Conservation (phyloP, 306 rosid species). For the Castanea mollissima region DNA sequence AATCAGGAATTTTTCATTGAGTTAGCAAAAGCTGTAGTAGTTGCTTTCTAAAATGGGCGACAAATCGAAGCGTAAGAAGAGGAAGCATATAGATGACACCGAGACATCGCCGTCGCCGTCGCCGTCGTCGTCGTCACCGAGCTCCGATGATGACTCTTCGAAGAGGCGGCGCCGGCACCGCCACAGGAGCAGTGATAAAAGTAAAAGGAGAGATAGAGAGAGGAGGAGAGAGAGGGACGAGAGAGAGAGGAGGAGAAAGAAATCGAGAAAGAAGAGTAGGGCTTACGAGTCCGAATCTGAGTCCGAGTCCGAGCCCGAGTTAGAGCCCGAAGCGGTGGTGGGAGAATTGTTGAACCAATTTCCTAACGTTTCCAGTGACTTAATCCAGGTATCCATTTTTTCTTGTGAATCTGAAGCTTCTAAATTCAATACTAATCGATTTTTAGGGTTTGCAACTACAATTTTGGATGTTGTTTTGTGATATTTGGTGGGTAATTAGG, state of each 20-base stretch:
- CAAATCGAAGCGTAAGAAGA: too few species aligned
- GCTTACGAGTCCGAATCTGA: slow-evolving; percentile 31
- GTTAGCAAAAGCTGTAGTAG: too few species aligned
- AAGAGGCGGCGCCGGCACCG: neutral
- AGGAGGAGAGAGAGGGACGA: neutral
- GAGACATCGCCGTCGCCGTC: too few species aligned
- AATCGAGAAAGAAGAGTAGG: slow-evolving; percentile 43
- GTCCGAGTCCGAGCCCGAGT: slow-evolving; percentile 29
- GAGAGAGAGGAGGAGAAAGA: slow-evolving; percentile 41
- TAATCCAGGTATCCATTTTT: slow-evolving; percentile 53
- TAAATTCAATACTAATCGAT: neutral
- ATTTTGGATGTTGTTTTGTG: too few species aligned
- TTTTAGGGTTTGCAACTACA: neutral
- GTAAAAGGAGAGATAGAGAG: neutral
- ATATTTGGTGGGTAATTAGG: too few species aligned
- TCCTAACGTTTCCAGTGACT: slow-evolving; percentile 68
- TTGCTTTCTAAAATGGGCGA: too few species aligned
- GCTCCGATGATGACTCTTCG: neutral
- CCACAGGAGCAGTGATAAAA: neutral
- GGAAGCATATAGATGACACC: too few species aligned
- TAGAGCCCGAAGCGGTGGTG: slow-evolving; percentile 45
- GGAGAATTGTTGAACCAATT: slow-evolving; percentile 57
- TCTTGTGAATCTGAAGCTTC: neutral
- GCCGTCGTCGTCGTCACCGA: neutral
- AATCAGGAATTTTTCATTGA: too few species aligned